phyloP scores from a whole-genome alignment of 2,329 filamentous ascomycete species.

The Cordyceps fumosorosea region DNA sequence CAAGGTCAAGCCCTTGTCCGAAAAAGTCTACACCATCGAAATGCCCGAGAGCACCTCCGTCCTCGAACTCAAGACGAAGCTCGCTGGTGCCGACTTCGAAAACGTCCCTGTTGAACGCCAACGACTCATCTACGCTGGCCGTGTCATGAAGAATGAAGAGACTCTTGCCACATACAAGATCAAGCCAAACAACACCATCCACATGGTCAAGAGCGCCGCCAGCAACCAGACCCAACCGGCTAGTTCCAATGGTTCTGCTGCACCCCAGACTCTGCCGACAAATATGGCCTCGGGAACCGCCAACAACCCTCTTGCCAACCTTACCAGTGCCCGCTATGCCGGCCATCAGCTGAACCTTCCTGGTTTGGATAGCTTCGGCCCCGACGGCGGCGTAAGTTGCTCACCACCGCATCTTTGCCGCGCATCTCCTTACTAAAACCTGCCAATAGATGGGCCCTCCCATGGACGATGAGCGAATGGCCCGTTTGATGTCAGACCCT shows the following conservation, averaged over 20 bases:
- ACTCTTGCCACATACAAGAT: constrained; percentile 84
- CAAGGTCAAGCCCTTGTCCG: constrained; percentile 94
- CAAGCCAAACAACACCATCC: constrained; percentile 90
- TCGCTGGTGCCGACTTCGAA: constrained; percentile 74
- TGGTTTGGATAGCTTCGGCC: constrained; percentile 81
- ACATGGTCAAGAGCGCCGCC: constrained; percentile 91
- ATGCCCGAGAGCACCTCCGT: constrained; percentile 72
- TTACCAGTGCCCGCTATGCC: constrained; percentile 90
- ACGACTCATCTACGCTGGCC: constrained; percentile 93
- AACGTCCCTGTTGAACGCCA: constrained; percentile 83
- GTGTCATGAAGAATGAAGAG: constrained; percentile 93
- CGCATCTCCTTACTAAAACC: constrained; percentile 17
- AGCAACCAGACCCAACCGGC: constrained; percentile 60
- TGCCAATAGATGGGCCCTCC: constrained; percentile 75
- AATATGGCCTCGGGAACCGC: constrained; percentile 79
- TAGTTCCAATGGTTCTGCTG: constrained; percentile 33
- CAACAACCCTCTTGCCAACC: constrained; percentile 81
- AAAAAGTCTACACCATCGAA: constrained; percentile 77
- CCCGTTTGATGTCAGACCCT: constrained; percentile 82
- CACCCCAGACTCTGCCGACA: constrained; percentile 48
- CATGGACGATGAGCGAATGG: constrained; percentile 70
- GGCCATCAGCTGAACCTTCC: constrained; percentile 80
- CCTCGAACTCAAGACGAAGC: constrained; percentile 81
- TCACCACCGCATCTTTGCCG: neutral
- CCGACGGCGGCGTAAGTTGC: constrained; percentile 79